Evolutionary conservation across 371 early-diverging fungal species (phyloP).

Genomic region (Mucor velutinosus): DNA sequence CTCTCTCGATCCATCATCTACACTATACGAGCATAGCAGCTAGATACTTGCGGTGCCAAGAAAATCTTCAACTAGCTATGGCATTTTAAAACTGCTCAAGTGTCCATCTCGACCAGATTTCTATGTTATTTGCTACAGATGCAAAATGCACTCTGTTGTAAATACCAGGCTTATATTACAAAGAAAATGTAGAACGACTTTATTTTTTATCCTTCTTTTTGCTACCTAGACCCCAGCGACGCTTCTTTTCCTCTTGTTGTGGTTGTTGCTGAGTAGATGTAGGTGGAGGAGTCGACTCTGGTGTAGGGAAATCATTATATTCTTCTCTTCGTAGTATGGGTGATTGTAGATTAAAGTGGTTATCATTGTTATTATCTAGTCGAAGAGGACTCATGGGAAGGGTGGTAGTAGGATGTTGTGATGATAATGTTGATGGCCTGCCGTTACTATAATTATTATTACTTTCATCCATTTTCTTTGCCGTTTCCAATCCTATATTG

Average conservation of each 20-base stretch:
- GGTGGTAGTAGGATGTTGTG: slow-evolving; percentile 1
- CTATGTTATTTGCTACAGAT: no score
- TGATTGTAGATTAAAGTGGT: slow-evolving; percentile 7
- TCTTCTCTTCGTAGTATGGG: slow-evolving; percentile 1
- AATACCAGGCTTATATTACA: neutral
- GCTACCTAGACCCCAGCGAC: slow-evolving; percentile 35
- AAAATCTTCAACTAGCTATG: no score
- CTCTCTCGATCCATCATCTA: no score
- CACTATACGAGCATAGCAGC: no score
- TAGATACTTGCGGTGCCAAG: no score
- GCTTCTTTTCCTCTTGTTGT: slow-evolving; percentile 34
- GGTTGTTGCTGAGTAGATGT: neutral
- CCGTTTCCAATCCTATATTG: slow-evolving; percentile 19
- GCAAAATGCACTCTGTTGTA: no score
- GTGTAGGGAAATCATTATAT: slow-evolving; percentile 6
- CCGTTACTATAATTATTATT: slow-evolving; percentile 11
- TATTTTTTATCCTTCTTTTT: slow-evolving; percentile 29
- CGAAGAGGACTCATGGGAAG: slow-evolving; percentile 6
- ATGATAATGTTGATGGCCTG: slow-evolving; percentile 18
- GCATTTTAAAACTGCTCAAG: no score
- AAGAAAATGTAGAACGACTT: neutral
- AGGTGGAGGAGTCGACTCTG: slow-evolving; percentile 3
- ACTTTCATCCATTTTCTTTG: slow-evolving; percentile 8
- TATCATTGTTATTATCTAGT: neutral
- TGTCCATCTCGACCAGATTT: no score